Conservation (phyloP, 2,329 filamentous ascomycete species). For the Penicillium sp. region DNA sequence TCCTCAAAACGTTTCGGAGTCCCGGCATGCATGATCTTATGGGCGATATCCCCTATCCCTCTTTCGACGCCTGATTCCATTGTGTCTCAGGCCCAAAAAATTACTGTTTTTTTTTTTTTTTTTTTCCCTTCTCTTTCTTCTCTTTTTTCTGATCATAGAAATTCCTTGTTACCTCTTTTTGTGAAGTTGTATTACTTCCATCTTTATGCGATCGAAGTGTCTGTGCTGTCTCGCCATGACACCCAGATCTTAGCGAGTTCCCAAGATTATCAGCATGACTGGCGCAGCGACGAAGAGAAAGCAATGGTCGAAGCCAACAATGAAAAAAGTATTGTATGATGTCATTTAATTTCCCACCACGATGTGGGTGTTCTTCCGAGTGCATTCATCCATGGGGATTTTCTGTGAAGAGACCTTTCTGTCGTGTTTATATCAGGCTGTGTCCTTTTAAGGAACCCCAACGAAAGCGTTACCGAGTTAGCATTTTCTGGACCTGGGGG, state of each 20-base stretch:
- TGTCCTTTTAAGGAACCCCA: background rate
- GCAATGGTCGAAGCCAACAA: conserved; percentile 16
- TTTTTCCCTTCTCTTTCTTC: background rate
- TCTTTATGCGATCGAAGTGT: conserved; percentile 22
- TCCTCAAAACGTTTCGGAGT: conserved; percentile 37
- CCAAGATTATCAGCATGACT: conserved; percentile 24
- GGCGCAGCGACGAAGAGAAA: conserved; percentile 21
- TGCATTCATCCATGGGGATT: background rate
- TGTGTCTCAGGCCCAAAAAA: conserved; percentile 22
- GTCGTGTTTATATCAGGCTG: background rate
- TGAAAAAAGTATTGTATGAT: conserved; percentile 20
- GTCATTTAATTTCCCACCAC: conserved; percentile 4
- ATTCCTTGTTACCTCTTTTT: conserved; percentile 15
- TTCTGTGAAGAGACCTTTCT: background rate
- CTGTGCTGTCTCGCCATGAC: conserved; percentile 6
- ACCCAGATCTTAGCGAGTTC: conserved; percentile 27
- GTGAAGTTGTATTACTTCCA: conserved; percentile 8
- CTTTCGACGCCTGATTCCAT: conserved; percentile 31
- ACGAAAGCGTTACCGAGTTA: background rate
- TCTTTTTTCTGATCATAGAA: conserved; percentile 34
- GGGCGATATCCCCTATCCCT: conserved; percentile 25
- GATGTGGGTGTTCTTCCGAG: background rate
- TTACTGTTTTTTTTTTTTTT: background rate
- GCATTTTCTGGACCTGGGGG: background rate
- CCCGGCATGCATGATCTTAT: conserved; percentile 36